Evolutionary conservation across 345 rosid species (phyloP), one percentile per base, ranked within the genome.

Genomic region (Salix suchowensis): DNA sequence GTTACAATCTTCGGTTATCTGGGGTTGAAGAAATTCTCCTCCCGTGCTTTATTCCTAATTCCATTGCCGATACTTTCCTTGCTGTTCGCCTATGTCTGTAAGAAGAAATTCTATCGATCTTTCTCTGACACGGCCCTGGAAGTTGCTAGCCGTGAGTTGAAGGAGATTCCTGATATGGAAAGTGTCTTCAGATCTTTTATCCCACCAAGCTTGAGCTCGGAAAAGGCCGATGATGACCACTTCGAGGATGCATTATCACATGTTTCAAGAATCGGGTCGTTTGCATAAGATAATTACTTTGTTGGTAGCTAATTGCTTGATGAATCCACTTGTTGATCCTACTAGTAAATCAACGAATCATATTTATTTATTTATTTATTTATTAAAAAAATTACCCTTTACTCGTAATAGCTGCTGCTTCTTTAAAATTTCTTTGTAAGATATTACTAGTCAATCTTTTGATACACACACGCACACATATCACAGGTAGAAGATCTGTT

Each of bases 1-100:
- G 75, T 88, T 24, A 84, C 91, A 28, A 95, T 88, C 89, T 54
- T 83, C 39, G 97, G 97, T 77, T 95, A 83, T 88, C 67, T 95
- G 5, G 93, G 87, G 26, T 70, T 73, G 48, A 90, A 88, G 88
- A 21, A 61, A 34, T 95, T 95, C 81, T 4, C 58, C 10, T 89
- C 13, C 16, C 1, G 76, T 65, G 48, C 88, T 13, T 60, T 83
- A 21, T 9, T 90, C 13, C 74, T 89, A 50, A 15, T 90, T 70
- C 97, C 89, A 40, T 86, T 87, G 16, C 82, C 88, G 42, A 62
- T 90, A 52, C 2, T 70, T 34, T 78, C 94, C 75, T 82, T 92
- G 73, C 8, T 95, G 78, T 95, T 90, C 28, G 87, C 68, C 12
- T 91, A 46, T 52, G 73, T 89, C 54, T 95, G 97, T 82, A 68